Evolutionary conservation across 768 basidiomycete genomes (phyloP), one percentile per base, ranked within the genome.

Genomic region (Leucocoprinus leucothites): DNA sequence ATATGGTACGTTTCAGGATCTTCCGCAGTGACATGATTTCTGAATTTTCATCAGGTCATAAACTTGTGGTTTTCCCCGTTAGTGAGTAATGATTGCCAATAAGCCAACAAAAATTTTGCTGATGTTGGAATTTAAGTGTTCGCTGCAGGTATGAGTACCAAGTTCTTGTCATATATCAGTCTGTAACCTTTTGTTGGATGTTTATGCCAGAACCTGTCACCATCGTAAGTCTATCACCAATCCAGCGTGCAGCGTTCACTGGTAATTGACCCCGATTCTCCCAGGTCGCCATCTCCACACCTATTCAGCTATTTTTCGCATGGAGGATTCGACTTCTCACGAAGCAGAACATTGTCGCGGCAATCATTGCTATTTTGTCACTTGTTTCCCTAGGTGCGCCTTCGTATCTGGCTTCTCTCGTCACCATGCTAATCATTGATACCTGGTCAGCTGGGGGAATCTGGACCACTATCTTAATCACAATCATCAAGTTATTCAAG

Each of bases 251-350:
- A 31, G 7, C 14, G n/a, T 46, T 3, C 5, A 4, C 11, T 31
- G 16, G 7, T 2, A 11, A 9, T 18, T 48, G 16, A 46, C 24
- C 2, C 6, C 26, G 16, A 4, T 6, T 14, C 2, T 21, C 18
- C 2, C 49, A 74, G 74, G 74, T 76, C 2, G 66, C 71, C 1
- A 67, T 78, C 6, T 79, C 76, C 2, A 78, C 75, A 6, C 76
- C 76, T 0, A 77, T 79, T 18, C 78, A 79, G 61, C 58, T 79
- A 9, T 78, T 77, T 64, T 70, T 78, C 46, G 75, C 76, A 0
- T 75, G 74, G 71, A 66, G 75, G 44, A 75, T 78, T 38, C 66
- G 62, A 51, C 60, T 74, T 13, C 65, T 79, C 31, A 77, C 74
- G 25, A 74, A 73, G 56, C 68, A 67, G 1, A 67, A 60, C 14